Conservation (phyloP, 2,329 filamentous ascomycete genomes). For the Pseudocercospora macadamiae region DNA sequence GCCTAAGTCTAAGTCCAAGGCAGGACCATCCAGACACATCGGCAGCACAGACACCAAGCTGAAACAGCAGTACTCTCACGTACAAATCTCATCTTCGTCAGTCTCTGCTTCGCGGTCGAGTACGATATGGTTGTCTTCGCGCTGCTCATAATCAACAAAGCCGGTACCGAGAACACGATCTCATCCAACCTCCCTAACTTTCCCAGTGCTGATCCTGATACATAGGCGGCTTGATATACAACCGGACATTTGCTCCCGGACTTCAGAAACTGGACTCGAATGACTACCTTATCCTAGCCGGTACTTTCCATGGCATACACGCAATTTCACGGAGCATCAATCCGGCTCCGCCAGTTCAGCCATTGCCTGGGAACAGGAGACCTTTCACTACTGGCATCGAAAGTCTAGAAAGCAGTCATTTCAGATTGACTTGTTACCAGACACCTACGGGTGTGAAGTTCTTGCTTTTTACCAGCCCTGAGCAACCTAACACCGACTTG, state of each 20-base stretch:
- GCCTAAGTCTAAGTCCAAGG: neutral
- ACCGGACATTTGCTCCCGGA: constrained; percentile 86
- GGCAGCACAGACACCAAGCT: neutral
- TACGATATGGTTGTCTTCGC: constrained; percentile 82
- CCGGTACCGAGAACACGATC: constrained; percentile 51
- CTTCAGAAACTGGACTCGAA: constrained; percentile 90
- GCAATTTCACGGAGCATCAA: constrained; percentile 62
- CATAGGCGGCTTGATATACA: constrained; percentile 78
- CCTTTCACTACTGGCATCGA: constrained; percentile 73
- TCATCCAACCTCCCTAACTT: constrained; percentile 39
- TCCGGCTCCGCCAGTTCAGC: constrained; percentile 41
- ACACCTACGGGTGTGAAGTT: constrained; percentile 96
- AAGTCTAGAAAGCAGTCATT: constrained; percentile 90
- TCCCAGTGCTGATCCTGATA: constrained; percentile 8
- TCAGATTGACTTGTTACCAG: constrained; percentile 93
- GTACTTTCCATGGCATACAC: constrained; percentile 87
- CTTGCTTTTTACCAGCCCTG: constrained; percentile 87
- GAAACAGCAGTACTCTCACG: too few relatives aligned
- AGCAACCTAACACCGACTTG: constrained; percentile 83
- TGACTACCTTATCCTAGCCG: constrained; percentile 94
- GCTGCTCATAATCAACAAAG: constrained; percentile 98
- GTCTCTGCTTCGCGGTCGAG: neutral
- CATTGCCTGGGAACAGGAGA: constrained; percentile 50
- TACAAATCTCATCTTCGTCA: neutral
- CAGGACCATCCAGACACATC: neutral